Conservation (phyloP, 345 rosid genomes). For the Brassica juncea region DNA sequence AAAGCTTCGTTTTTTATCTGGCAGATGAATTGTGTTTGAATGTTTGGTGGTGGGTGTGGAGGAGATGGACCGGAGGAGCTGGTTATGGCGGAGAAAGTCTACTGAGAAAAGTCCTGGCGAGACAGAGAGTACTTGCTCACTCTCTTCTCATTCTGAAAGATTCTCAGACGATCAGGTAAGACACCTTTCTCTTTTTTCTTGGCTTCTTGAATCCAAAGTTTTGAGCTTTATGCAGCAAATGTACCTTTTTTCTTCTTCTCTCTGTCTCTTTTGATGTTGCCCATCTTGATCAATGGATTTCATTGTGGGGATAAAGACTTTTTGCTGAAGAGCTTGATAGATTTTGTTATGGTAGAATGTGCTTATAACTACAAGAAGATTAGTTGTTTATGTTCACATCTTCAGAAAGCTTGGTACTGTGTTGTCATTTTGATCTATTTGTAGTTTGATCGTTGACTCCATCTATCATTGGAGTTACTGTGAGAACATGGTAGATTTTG, state of each 20-base stretch:
- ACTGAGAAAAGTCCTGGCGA: constrained; percentile 68
- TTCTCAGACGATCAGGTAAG: constrained; percentile 80
- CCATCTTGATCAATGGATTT: not conserved
- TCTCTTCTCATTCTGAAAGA: constrained; percentile 67
- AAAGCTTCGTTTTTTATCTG: not conserved
- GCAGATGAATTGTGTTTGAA: constrained; percentile 30
- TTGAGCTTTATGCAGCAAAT: constrained; percentile 1
- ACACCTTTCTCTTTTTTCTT: not conserved
- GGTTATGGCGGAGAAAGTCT: constrained; percentile 79
- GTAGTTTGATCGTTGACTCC: not conserved
- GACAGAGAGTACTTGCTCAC: constrained; percentile 66
- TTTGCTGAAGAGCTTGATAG: not conserved
- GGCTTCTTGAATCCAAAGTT: not conserved
- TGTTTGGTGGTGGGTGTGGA: constrained; percentile 34
- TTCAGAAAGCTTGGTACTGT: not conserved
- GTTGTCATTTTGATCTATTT: not conserved
- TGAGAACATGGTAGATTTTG: not conserved
- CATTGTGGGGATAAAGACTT: not conserved
- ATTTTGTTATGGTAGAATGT: not conserved
- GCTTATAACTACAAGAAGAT: not conserved
- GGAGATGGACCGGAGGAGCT: constrained; percentile 64
- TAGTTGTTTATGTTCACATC: not conserved
- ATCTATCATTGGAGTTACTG: not conserved
- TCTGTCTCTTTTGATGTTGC: too few species aligned
- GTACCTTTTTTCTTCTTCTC: not conserved